A percentile compares a stretch with the other conserved stretches of the same genome.
These are phyloP conservation scores for Phaffomyces antillensis DNA, from an alignment of 805 yeast species.

Conservation along the genomic window DNA sequence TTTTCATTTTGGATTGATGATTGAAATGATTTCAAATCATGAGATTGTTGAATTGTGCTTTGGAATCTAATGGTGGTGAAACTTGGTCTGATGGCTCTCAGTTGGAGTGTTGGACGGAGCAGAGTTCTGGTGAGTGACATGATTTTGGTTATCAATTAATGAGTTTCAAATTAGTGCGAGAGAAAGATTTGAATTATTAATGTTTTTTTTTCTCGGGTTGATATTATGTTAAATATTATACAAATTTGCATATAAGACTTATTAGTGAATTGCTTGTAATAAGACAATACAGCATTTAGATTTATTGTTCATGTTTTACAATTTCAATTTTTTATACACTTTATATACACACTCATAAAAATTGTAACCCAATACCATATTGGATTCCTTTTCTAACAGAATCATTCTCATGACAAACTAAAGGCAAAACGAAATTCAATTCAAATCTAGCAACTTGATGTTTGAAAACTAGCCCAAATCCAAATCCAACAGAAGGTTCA, in stretches of 20 bases:
- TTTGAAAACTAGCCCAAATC: slow-evolving; percentile 52
- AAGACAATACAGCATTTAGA: no score
- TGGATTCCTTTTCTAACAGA: slow-evolving; percentile 56
- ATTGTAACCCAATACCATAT: slow-evolving; percentile 59
- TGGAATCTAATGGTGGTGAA: slow-evolving; percentile 6
- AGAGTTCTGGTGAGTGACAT: slow-evolving; percentile 8
- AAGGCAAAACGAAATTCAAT: slow-evolving; percentile 55
- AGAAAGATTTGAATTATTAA: no score
- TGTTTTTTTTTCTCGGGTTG: no score
- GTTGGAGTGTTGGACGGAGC: slow-evolving; percentile 1
- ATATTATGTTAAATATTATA: no score
- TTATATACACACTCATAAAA: slow-evolving; percentile 27
- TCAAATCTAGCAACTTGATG: slow-evolving; percentile 66
- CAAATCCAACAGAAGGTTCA: slow-evolving; percentile 46
- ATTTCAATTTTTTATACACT: background rate
- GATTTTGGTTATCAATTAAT: background rate
- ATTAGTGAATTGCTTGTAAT: no score
- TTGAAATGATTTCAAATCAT: slow-evolving; percentile 29
- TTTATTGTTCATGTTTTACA: no score
- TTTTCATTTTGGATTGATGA: slow-evolving; percentile 28
- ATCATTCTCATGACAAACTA: slow-evolving; percentile 44
- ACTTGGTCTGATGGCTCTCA: slow-evolving; percentile 4
- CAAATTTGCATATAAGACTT: no score
- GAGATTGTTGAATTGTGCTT: slow-evolving; percentile 28
- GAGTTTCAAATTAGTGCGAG: no score